These are phyloP conservation scores for Wickerhamomyces sp. DNA, from an alignment of 1,139 yeast species.

Conservation along the genomic window DNA sequence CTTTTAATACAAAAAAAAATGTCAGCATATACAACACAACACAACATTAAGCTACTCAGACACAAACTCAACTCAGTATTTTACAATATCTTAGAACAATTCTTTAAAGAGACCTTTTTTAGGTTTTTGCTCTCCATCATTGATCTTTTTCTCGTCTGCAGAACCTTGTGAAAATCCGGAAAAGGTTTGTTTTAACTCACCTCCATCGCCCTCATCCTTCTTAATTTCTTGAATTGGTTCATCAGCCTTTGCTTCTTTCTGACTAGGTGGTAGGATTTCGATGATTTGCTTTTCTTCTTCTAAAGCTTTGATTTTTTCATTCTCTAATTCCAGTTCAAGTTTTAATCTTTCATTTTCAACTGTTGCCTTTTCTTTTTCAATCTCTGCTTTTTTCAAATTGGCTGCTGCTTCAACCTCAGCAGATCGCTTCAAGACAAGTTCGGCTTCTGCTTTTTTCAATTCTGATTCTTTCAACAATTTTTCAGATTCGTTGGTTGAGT, in stretches of 20 bases:
- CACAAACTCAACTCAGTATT: no score
- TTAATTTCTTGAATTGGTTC: slow-evolving; percentile 8
- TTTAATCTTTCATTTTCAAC: slow-evolving; percentile 27
- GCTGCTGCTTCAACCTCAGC: slow-evolving; percentile 22
- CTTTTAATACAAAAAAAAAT: no score
- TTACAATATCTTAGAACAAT: slow-evolving; percentile 25
- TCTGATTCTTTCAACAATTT: slow-evolving; percentile 26
- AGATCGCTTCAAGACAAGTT: slow-evolving; percentile 19
- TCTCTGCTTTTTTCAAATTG: slow-evolving; percentile 20
- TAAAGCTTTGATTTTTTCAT: slow-evolving; percentile 22
- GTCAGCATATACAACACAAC: no score
- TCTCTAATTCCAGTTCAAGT: slow-evolving; percentile 22
- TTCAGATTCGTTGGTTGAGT: slow-evolving; percentile 24
- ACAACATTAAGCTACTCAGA: no score
- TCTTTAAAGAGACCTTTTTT: slow-evolving; percentile 20
- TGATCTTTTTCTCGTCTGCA: slow-evolving; percentile 14
- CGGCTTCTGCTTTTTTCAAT: slow-evolving; percentile 23
- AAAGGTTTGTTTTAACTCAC: slow-evolving; percentile 30
- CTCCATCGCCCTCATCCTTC: slow-evolving; percentile 17
- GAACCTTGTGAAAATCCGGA: slow-evolving; percentile 40
- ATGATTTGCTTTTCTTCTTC: slow-evolving; percentile 25
- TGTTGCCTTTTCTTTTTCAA: slow-evolving; percentile 23
- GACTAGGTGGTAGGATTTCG: slow-evolving; percentile 25
- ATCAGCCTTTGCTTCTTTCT: slow-evolving; percentile 13
- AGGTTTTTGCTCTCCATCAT: no score